Conservation (phyloP, 352 stramenopile genomes). For the Pythium angustatum region DNA sequence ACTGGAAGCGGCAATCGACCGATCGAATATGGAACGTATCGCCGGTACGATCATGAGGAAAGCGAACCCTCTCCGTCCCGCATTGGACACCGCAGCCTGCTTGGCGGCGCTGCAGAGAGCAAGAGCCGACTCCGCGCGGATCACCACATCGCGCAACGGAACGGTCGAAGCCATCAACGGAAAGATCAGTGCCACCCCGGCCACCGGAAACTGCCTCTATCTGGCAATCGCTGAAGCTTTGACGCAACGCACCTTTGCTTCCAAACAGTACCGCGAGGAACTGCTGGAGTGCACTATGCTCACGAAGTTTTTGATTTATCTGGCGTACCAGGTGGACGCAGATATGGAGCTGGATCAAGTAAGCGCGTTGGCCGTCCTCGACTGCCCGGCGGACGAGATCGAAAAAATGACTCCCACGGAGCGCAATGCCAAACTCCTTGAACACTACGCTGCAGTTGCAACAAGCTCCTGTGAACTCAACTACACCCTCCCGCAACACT, state of each 20-base stretch:
- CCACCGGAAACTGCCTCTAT: constrained; percentile 12
- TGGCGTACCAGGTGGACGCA: neutral
- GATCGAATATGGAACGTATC: too few species aligned
- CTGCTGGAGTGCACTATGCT: constrained; percentile 1
- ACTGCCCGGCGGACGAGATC: neutral
- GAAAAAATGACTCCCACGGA: neutral
- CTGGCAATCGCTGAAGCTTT: neutral
- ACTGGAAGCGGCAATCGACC: too few species aligned
- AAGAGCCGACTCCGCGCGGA: neutral
- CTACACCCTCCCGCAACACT: neutral
- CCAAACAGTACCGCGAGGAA: neutral
- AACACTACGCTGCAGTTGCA: constrained; percentile 1
- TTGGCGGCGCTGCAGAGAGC: neutral
- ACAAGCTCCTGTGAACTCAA: constrained; percentile 13
- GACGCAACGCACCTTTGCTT: neutral
- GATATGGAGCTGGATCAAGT: neutral
- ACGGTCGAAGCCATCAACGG: constrained; percentile 5
- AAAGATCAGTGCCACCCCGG: neutral
- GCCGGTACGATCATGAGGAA: too few species aligned
- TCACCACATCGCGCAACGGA: neutral
- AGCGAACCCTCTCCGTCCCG: too few species aligned
- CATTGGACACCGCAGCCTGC: neutral
- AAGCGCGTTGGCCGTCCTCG: neutral
- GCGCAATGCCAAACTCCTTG: neutral
- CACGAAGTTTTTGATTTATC: constrained; percentile 1